Percentiles rank a stretch among this genome's conserved stretches.
Evolutionary conservation across 2,329 filamentous ascomycete genomes (phyloP).

Genomic region (Botryotinia narcissicola): DNA sequence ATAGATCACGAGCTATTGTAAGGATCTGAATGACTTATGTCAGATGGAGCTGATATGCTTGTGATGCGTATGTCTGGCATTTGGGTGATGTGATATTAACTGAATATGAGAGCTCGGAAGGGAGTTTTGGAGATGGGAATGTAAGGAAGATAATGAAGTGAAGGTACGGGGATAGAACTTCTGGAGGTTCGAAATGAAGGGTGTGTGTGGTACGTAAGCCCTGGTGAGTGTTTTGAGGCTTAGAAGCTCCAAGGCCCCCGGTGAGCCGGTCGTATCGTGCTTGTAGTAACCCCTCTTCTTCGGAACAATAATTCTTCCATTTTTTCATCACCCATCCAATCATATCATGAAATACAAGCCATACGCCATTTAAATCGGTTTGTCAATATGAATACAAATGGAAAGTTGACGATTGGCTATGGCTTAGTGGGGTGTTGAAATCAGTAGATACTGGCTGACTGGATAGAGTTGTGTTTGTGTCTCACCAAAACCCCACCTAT

Average conservation of each 20-base stretch:
- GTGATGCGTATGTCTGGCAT: background rate
- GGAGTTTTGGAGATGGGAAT: background rate
- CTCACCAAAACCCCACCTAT: background rate
- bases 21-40: background rate
- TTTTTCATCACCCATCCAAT: background rate
- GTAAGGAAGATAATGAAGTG: background rate
- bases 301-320: slow-evolving; percentile 9
- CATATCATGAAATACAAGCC: background rate
- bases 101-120: background rate
- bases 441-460: background rate
- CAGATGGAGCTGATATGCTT: background rate
- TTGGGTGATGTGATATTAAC: background rate
- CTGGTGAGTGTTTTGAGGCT: background rate
- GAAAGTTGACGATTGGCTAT: background rate
- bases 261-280: background rate
- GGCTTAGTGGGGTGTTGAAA: background rate
- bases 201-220: too few relatives aligned
- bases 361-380: background rate
- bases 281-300: background rate
- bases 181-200: background rate
- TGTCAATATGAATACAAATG: slow-evolving; percentile 1
- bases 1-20: background rate
- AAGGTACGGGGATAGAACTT: background rate
- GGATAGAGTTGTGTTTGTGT: background rate
- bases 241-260: background rate